Conservation (phyloP, 78 protist species). For the Dictyostelium citrinum region DNA sequence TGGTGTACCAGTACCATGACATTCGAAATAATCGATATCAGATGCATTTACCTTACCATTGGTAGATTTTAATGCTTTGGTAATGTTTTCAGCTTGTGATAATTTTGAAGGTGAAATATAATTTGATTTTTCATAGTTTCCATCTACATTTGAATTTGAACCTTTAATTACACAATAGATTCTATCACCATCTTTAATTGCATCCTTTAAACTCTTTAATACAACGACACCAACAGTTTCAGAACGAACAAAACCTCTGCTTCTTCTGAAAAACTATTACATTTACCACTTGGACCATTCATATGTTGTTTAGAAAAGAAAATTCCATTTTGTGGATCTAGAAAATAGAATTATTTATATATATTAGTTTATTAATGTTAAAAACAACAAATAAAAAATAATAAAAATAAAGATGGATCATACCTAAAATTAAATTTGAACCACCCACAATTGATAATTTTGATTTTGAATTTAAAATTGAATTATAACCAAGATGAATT, state of each 20-base stretch:
- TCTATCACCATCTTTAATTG: not conserved
- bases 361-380: too few species aligned
- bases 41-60: not conserved
- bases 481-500: too few species aligned
- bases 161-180: not conserved
- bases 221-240: constrained; percentile 79
- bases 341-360: too few species aligned
- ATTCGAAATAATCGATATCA: constrained; percentile 75
- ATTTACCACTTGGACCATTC: constrained; percentile 38
- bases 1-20: constrained; percentile 90
- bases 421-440: too few species aligned
- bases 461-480: too few species aligned
- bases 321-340: too few species aligned
- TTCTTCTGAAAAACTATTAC: constrained; percentile 70
- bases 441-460: too few species aligned
- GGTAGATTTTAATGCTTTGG: constrained; percentile 6
- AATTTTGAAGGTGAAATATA: constrained; percentile 73
- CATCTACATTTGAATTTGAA: constrained; percentile 53
- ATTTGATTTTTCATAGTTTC: constrained; percentile 27
- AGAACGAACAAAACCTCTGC: constrained; percentile 92
- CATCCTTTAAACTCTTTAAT: not conserved
- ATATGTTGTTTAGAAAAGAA: too few species aligned
- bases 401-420: too few species aligned
- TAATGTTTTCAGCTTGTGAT: constrained; percentile 74
- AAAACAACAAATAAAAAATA: too few species aligned